These are phyloP conservation scores for Coemansia brasiliensis DNA, from an alignment of 192 early-diverging fungal genomes.

Conservation along the genomic window DNA sequence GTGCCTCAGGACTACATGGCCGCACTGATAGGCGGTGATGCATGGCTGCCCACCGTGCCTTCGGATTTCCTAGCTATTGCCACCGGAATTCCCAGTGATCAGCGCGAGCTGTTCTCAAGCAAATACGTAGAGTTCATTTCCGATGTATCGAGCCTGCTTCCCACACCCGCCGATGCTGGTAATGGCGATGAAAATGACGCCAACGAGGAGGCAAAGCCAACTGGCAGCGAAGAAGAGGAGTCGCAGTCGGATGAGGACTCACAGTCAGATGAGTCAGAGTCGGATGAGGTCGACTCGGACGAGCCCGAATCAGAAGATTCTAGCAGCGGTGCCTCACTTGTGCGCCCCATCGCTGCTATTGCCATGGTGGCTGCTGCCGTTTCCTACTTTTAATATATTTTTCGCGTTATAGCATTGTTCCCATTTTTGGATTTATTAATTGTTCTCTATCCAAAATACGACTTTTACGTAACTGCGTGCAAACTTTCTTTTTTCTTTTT, in stretches of 20 bases:
- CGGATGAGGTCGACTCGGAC: neutral
- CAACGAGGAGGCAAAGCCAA: neutral
- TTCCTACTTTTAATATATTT: constrained; percentile 1
- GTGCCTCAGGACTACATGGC: constrained; percentile 27
- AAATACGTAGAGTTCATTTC: constrained; percentile 39
- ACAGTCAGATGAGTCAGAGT: neutral
- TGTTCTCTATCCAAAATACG: neutral
- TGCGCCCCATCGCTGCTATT: neutral
- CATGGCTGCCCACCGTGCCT: constrained; percentile 31
- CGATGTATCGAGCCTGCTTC: constrained; percentile 19
- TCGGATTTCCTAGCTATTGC: constrained; percentile 24
- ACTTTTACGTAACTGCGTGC: too few species aligned
- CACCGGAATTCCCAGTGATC: constrained; percentile 13
- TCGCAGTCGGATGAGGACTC: neutral
- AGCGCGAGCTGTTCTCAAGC: constrained; percentile 21
- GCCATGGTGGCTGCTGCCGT: constrained; percentile 3
- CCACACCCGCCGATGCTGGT: constrained; percentile 13
- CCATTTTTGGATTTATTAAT: neutral
- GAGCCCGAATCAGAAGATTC: neutral
- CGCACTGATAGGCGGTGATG: constrained; percentile 24
- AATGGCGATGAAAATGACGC: neutral
- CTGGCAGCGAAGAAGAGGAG: neutral
- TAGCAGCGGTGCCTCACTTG: neutral
- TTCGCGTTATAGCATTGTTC: neutral
- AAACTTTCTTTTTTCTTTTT: too few species aligned